Percentiles rank a stretch among this genome's conserved stretches.
phyloP scores from a whole-genome alignment of 768 basidiomycete genomes.

The Tylopilus plumbeoviolaceoides region DNA sequence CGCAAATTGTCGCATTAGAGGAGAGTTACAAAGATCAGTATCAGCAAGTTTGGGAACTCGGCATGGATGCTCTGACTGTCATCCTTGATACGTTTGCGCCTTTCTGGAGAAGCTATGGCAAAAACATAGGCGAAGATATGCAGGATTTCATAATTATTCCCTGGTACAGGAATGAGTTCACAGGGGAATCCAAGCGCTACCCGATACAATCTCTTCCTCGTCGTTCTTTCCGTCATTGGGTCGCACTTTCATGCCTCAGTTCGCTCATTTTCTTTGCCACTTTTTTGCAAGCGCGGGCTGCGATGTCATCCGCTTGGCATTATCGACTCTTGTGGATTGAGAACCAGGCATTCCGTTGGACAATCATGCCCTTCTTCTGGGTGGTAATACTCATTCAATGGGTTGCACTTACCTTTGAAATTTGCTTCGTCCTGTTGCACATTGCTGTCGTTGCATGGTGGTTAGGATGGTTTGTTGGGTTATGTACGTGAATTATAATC shows the following conservation, averaged over 20 bases:
- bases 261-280: constrained; percentile 44
- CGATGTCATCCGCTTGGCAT: constrained; percentile 49
- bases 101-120: constrained; percentile 79
- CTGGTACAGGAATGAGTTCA: constrained; percentile 80
- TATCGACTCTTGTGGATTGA: constrained; percentile 56
- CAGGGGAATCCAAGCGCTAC: constrained; percentile 69
- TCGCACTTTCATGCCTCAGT: constrained; percentile 53
- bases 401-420: constrained; percentile 59
- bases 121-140: constrained; percentile 75
- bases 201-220: constrained; percentile 52
- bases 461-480: constrained; percentile 64
- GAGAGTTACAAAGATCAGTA: constrained; percentile 79
- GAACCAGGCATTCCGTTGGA: constrained; percentile 60
- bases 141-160: constrained; percentile 80
- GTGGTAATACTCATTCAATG: constrained; percentile 63
- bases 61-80: constrained; percentile 72
- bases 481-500: constrained; percentile 36
- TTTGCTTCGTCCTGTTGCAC: constrained; percentile 53
- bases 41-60: constrained; percentile 78
- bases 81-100: constrained; percentile 74
- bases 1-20: constrained; percentile 64
- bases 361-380: constrained; percentile 60
- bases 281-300: constrained; percentile 55
- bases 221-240: constrained; percentile 68
- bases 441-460: constrained; percentile 66